Evolutionary conservation across 2,329 filamentous ascomycete species (phyloP).

Genomic region (Colletotrichum lini): DNA sequence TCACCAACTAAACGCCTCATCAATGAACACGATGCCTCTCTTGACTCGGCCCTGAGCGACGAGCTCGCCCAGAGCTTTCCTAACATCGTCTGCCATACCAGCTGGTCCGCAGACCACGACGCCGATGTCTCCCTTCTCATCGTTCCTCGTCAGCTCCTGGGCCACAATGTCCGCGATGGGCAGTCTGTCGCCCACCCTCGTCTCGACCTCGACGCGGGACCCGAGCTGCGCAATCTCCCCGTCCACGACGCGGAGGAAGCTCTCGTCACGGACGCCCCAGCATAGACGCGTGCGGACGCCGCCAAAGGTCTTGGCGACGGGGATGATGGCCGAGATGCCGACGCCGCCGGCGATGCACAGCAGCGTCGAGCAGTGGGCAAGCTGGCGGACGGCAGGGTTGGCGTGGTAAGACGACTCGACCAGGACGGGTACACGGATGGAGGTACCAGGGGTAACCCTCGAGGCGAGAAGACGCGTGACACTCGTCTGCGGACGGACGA

Average conservation of each 20-base stretch:
- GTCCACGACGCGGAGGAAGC: slow-evolving; percentile 39
- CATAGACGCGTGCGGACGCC: slow-evolving; percentile 43
- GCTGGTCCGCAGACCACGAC: slow-evolving; percentile 50
- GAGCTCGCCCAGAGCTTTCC: slow-evolving; percentile 45
- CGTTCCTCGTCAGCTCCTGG: slow-evolving; percentile 43
- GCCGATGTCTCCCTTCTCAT: slow-evolving; percentile 42
- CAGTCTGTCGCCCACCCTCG: slow-evolving; percentile 45
- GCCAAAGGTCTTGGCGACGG: slow-evolving; percentile 43
- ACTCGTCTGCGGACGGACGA: slow-evolving; percentile 36
- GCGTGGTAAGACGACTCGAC: slow-evolving; percentile 50
- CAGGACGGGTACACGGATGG: neutral
- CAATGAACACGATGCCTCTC: slow-evolving; percentile 45
- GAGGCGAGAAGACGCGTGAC: slow-evolving; percentile 21
- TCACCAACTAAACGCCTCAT: slow-evolving; percentile 48
- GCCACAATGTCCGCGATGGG: slow-evolving; percentile 45
- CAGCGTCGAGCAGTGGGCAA: slow-evolving; percentile 46
- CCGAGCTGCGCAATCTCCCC: slow-evolving; percentile 41
- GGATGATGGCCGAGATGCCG: slow-evolving; percentile 50
- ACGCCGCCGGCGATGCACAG: slow-evolving; percentile 52
- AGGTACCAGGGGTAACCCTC: neutral
- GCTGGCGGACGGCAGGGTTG: slow-evolving; percentile 36
- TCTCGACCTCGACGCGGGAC: slow-evolving; percentile 44
- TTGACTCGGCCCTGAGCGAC: slow-evolving; percentile 32
- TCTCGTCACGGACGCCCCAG: slow-evolving; percentile 46
- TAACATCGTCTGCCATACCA: slow-evolving; percentile 49